Evolutionary conservation across 1,284 basidiomycete species (phyloP).

Genomic region (Cystobasidium pallidum): DNA sequence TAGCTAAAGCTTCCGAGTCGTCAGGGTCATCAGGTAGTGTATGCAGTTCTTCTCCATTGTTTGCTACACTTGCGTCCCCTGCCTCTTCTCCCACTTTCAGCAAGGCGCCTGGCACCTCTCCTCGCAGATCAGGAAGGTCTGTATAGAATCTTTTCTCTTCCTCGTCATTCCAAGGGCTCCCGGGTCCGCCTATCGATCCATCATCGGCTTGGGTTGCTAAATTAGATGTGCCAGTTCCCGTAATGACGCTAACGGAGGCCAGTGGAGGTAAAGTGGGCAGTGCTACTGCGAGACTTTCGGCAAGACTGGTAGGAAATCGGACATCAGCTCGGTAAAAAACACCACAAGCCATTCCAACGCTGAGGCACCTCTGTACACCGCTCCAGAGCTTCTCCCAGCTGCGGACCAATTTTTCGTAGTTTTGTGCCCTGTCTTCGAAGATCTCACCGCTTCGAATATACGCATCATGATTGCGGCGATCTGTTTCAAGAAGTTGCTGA

Average conservation of each 20-base stretch:
- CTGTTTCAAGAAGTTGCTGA: slow-evolving; percentile 92
- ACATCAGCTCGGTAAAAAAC: not conserved
- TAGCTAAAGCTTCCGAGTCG: not conserved
- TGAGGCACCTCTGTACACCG: slow-evolving; percentile 75
- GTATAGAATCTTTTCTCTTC: slow-evolving; percentile 95
- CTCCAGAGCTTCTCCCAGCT: slow-evolving; percentile 86
- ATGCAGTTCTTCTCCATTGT: not conserved
- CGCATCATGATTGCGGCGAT: slow-evolving; percentile 93
- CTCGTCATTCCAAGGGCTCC: slow-evolving; percentile 97
- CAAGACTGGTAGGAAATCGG: slow-evolving; percentile 65
- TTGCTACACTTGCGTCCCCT: not conserved
- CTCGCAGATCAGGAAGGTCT: slow-evolving; percentile 85
- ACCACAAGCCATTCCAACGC: not conserved
- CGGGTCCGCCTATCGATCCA: slow-evolving; percentile 56
- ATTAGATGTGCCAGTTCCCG: slow-evolving; percentile 46
- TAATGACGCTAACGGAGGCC: slow-evolving; percentile 60
- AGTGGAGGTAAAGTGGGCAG: slow-evolving; percentile 80
- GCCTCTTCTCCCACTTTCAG: slow-evolving; percentile 63
- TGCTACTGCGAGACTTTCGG: slow-evolving; percentile 79
- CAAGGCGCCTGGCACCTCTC: slow-evolving; percentile 84
- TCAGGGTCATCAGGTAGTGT: slow-evolving; percentile 46
- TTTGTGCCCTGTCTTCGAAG: slow-evolving; percentile 97
- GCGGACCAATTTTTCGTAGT: slow-evolving; percentile 97
- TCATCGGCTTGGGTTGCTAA: slow-evolving; percentile 34
- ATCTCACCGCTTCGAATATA: slow-evolving; percentile 99